phyloP scores from a whole-genome alignment of 352 stramenopile species.

The Phytophthora podocarpi region DNA sequence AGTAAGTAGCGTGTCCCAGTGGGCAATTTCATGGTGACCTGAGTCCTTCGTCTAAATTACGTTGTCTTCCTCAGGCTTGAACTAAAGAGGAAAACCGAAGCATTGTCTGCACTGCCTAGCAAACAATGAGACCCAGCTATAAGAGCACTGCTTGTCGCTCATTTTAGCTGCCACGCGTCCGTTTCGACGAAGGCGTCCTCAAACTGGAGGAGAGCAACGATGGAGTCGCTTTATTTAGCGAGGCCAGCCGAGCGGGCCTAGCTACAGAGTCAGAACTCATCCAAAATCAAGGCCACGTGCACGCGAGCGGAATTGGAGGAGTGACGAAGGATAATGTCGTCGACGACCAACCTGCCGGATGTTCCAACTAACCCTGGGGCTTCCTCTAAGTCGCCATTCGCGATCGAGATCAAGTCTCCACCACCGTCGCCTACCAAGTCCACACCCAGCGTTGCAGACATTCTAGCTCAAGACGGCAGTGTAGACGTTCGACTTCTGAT shows the following conservation, averaged over 20 bases:
- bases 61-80: no score
- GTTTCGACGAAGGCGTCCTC: conserved; percentile 8
- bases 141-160: no score
- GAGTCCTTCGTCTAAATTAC: no score
- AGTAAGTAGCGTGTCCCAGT: no score
- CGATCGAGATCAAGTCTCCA: conserved; percentile 9
- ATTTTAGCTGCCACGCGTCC: conserved; percentile 7
- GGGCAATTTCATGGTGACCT: no score
- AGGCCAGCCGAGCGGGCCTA: background rate
- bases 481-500: conserved; percentile 76
- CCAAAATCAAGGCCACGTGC: background rate
- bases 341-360: conserved; percentile 11
- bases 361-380: background rate
- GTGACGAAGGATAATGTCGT: conserved; percentile 11
- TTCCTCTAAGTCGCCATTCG: conserved; percentile 7
- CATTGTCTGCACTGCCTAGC: no score
- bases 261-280: conserved; percentile 10
- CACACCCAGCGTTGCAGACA: conserved; percentile 33
- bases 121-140: no score
- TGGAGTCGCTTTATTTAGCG: conserved; percentile 30
- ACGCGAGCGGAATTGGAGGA: background rate
- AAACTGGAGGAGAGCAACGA: conserved; percentile 7
- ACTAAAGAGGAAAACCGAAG: no score
- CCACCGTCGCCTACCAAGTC: conserved; percentile 30
- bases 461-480: conserved; percentile 49